Evolutionary conservation across 192 early-diverging fungal species (phyloP), one percentile per base, ranked within the genome.

Genomic region (Phycomyces nitens): DNA sequence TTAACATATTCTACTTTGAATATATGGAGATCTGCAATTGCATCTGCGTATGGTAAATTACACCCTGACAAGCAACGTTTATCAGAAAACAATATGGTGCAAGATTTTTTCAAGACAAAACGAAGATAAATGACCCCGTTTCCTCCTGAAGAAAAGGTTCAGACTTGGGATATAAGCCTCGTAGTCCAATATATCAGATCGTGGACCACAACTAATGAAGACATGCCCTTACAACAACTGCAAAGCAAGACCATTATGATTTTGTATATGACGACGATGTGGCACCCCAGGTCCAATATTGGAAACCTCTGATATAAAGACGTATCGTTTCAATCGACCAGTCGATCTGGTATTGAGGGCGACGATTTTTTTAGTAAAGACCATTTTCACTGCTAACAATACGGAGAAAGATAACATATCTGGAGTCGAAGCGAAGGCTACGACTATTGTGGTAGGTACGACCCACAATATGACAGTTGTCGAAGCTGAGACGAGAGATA

Each of bases 51-150:
- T 10, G 14, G 27, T 14, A 47, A 56, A 29, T 56, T 21, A 14
- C 12, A 21, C 55, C 26, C 6, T 21, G 34, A 56, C 43, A 49
- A n/a, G n/a, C n/a, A n/a, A n/a, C n/a, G n/a, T n/a, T n/a, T n/a
- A n/a, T n/a, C n/a, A n/a, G n/a, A n/a, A 7, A 11, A 49, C 15
- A 14, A 38, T 16, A 10, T 12, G 5, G 11, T 58, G 2, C 16
- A 23, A 2, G 56, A 24, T 20, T 50, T 60, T 50, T 60, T 60
- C 22, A 60, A 60, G 44, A 24, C 44, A 22, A 49, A 49, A n/a
- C n/a, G n/a, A 22, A 60, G 18, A 43, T 3, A 24, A 41, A 7
- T 40, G n/a, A 12, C 5, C 39, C 16, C 42, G 9, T 42, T 42
- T 5, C 5, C 42, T 34, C 50, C 50, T 5, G 6, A 12, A 52